phyloP scores from a whole-genome alignment of 2,329 filamentous ascomycete genomes.

The Penicillium hordei region DNA sequence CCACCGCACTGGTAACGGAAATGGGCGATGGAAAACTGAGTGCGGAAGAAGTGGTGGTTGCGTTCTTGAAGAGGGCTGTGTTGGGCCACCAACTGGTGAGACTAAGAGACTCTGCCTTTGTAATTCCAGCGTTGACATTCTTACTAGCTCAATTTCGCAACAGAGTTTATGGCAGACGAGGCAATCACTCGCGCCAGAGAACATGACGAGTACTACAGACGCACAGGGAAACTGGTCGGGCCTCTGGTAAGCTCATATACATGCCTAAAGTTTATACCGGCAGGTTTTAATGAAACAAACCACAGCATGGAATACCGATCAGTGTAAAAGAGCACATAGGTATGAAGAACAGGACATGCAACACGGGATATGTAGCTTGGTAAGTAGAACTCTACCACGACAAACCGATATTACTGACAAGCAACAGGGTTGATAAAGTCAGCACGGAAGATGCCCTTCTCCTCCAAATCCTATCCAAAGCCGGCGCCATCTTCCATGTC shows the following conservation, averaged over 20 bases:
- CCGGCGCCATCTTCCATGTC: slow-evolving; percentile 46
- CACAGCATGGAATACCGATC: slow-evolving; percentile 54
- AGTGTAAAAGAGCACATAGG: slow-evolving; percentile 63
- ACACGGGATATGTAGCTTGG: slow-evolving; percentile 40
- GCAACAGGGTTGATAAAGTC: slow-evolving; percentile 37
- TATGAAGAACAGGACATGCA: slow-evolving; percentile 49
- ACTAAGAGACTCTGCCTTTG: not conserved
- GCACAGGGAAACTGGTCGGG: slow-evolving; percentile 49
- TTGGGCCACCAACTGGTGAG: slow-evolving; percentile 37
- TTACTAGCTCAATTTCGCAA: slow-evolving; percentile 38
- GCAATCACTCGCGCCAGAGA: slow-evolving; percentile 36
- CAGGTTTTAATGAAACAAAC: not conserved
- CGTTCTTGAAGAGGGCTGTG: slow-evolving; percentile 36
- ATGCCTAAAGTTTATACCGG: not conserved
- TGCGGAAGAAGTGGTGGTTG: slow-evolving; percentile 35
- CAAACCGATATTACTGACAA: not conserved
- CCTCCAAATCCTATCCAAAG: slow-evolving; percentile 33
- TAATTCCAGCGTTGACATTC: not conserved
- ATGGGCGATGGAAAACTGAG: slow-evolving; percentile 31
- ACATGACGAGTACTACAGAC: slow-evolving; percentile 33
- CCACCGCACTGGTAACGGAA: slow-evolving; percentile 28
- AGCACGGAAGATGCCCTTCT: slow-evolving; percentile 37
- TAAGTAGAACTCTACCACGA: slow-evolving; percentile 8
- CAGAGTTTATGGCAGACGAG: slow-evolving; percentile 40
- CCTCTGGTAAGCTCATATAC: slow-evolving; percentile 36